Base-by-base conservation (phyloP, 306 rosid genomes). In the Styphnolobium japonicum region DNA sequence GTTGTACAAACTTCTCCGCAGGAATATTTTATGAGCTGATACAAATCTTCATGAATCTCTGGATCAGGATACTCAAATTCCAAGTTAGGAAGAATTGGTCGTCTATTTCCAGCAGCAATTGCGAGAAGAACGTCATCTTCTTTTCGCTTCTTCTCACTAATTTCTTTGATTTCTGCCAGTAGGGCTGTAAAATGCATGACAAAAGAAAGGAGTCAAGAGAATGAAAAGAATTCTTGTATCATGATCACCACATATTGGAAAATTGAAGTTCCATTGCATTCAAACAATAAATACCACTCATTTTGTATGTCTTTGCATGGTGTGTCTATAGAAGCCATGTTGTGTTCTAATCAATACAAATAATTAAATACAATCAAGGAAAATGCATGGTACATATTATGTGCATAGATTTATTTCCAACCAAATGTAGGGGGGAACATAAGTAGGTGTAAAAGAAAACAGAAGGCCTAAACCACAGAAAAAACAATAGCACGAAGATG, bases 1-100 rank as follows among this genome's bases (percentile, higher is more conserved):
- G 97, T 87, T 11, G 98, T 88, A 73, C 98, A 96, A 77, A 96
- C 90, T 88, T 96, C 99, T 80, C 96, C 98, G 82, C 98, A 93
- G 0, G 99, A 96, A 80, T 93, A 96, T 76, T 93, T 96, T 56
- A 96, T 86, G 19, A 96, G 94, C 74, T 93, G 98, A 83, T 93
- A 93, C 75, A 96, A 67, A 72, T 96, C 98, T 88, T 96, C 97
- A 74, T 93, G 99, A 78, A 96, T 87, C 40, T 87, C 94, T 5
- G 88, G 86, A 88, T 96, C 99, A 76, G 89, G 82, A 83, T 87
- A 96, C 84, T 83, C 91, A 63, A 86, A 93, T 85, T 96, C 96
- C 92, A 96, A 79, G 90, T 93, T 88, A 9, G 99, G 97, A 88
- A 89, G 89, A 71, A 91, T 82, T 6, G 97, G 90, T 56, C 92